Evolutionary conservation across 768 basidiomycete genomes (phyloP).

Genomic region (Leccinum aurantiacum): DNA sequence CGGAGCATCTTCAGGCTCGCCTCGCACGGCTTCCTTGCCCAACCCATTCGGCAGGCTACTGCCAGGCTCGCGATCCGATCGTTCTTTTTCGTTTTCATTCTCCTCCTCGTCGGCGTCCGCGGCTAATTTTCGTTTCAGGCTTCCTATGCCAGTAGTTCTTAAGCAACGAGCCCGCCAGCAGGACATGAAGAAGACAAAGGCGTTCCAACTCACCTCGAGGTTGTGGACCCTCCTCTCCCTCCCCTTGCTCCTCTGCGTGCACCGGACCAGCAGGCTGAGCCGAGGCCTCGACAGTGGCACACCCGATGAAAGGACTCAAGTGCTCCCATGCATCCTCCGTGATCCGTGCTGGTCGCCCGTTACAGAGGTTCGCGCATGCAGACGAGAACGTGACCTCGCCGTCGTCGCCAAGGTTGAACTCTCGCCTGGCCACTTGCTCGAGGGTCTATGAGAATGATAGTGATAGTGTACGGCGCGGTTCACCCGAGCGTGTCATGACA

Average conservation of each 20-base stretch:
- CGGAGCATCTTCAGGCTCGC: not conserved
- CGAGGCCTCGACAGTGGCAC: constrained; percentile 16
- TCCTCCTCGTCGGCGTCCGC: not conserved
- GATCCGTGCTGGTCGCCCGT: constrained; percentile 23
- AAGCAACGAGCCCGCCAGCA: not conserved
- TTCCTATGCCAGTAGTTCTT: not conserved
- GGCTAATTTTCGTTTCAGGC: not conserved
- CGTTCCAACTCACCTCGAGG: constrained; percentile 6
- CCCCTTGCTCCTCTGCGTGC: not conserved
- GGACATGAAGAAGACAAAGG: not conserved
- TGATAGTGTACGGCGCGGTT: not conserved
- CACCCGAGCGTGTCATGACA: not conserved
- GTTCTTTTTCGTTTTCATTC: not conserved
- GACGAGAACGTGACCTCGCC: constrained; percentile 15
- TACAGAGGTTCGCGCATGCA: constrained; percentile 23
- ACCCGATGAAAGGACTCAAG: constrained; percentile 23
- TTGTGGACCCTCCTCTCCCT: not conserved
- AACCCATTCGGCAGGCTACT: not conserved
- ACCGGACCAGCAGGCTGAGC: not conserved
- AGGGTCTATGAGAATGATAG: constrained; percentile 10
- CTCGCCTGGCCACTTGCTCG: constrained; percentile 14
- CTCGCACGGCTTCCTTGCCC: not conserved
- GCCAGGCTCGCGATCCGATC: not conserved
- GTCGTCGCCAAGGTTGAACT: constrained; percentile 23
- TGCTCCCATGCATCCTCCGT: constrained; percentile 21